Base-by-base conservation (phyloP, 2,329 filamentous ascomycete species). In the Alternaria ethzedia region DNA sequence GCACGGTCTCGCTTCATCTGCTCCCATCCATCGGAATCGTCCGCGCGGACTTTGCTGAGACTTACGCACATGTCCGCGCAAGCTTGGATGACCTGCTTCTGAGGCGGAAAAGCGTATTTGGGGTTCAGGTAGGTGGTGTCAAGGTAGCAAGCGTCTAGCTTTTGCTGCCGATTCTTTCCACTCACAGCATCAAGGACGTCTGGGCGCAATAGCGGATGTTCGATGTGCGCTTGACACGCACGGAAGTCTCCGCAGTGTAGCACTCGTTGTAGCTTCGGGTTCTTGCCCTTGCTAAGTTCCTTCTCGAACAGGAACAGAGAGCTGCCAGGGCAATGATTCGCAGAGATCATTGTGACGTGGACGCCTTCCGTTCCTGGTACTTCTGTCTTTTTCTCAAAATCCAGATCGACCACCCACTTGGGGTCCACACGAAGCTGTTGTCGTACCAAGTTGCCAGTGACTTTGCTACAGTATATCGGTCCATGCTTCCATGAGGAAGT, bases 41-140 rank as follows among this genome's bases (percentile, higher is more conserved):
- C 87, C 3, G 84, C 83, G 1, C 87, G 86, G 58, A 91, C 88
- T 55, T 91, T 89, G 58, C 89, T 91, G 57, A 95, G 84, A 64
- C 87, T 90, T n/a, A 91, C 88, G 75, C 94, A 97, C 79, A 98
- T 89, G 36, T 96, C 91, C 5, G 93, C 92, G 74, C 94, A 97
- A 9, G 95, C 91, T 66, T 87, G 85, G 65, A 98, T 93, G 58
- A 99, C 96, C 69, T 96, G 90, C 60, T 91, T 86, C 77, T 99
- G 96, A 4, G 88, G 90, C 0, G 96, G 96, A 71, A 99, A 99
- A 0, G 95, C 91, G 79, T 98, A 99, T 67, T 94, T 94, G 0
- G 96, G 96, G 67, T 96, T 97, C 11, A 99, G 86, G 77, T 99
- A 99, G 0, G 96, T 99, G 0, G 96, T 99, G 77, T 99, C 96